These are phyloP conservation scores for Claviceps sp. DNA, from an alignment of 2,329 filamentous ascomycete genomes.

Conservation along the genomic window DNA sequence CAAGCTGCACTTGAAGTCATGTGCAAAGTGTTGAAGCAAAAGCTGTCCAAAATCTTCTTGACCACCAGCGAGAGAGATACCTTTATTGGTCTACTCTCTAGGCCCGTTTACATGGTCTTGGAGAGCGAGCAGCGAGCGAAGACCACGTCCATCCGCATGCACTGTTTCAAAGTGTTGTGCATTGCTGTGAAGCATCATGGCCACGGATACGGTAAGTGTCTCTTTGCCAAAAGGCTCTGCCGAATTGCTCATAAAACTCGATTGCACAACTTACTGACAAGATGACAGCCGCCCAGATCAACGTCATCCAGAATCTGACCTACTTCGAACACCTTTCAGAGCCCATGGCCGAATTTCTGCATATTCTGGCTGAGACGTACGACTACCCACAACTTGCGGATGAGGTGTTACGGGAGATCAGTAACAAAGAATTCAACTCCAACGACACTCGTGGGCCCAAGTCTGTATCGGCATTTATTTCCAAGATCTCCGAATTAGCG, in stretches of 20 bases:
- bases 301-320: slow-evolving; percentile 91
- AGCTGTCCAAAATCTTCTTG: slow-evolving; percentile 82
- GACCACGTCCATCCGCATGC: slow-evolving; percentile 80
- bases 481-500: slow-evolving; percentile 83
- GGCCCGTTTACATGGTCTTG: slow-evolving; percentile 84
- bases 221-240: too few species aligned
- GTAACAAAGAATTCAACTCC: slow-evolving; percentile 95
- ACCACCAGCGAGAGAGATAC: slow-evolving; percentile 95
- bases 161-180: slow-evolving; percentile 92
- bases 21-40: slow-evolving; percentile 90
- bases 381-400: slow-evolving; percentile 92
- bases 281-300: slow-evolving; percentile 73
- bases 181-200: slow-evolving; percentile 96
- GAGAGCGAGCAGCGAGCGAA: slow-evolving; percentile 92
- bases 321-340: slow-evolving; percentile 99
- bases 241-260: too few species aligned
- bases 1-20: slow-evolving; percentile 84
- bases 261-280: slow-evolving; percentile 13
- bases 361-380: slow-evolving; percentile 93
- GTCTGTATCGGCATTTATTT: slow-evolving; percentile 86
- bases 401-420: slow-evolving; percentile 84
- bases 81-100: slow-evolving; percentile 81
- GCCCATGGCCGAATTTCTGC: slow-evolving; percentile 95
- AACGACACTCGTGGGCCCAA: slow-evolving; percentile 94
- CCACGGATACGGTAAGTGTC: slow-evolving; percentile 69